Evolutionary conservation across 2,329 filamentous ascomycete genomes (phyloP).

Genomic region (Fusarium tricinctum): DNA sequence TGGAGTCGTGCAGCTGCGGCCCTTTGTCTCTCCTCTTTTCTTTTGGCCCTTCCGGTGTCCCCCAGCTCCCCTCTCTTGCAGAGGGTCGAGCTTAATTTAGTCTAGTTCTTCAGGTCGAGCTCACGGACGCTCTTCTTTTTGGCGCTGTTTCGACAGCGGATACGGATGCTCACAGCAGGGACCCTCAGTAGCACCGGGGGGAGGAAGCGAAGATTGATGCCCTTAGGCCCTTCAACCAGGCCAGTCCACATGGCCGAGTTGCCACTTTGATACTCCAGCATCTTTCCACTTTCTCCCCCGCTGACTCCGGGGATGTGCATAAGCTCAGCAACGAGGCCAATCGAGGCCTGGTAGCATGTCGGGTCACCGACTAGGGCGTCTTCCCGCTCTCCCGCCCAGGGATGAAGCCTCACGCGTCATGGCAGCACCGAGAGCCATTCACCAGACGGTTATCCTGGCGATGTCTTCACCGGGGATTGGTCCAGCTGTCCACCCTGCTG

Average conservation of each 20-base stretch:
- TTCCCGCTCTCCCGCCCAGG: conserved; percentile 36
- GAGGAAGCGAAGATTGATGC: too few relatives aligned
- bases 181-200: conserved; percentile 23
- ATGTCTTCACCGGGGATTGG: conserved; percentile 29
- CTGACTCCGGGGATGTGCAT: conserved; percentile 21
- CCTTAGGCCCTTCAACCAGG: conserved; percentile 36
- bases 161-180: conserved; percentile 29
- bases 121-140: conserved; percentile 20
- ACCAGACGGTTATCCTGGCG: neutral
- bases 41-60: neutral
- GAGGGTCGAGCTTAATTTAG: conserved; percentile 11
- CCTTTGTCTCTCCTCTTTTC: conserved; percentile 2
- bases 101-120: neutral
- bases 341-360: conserved; percentile 26
- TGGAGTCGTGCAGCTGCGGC: conserved; percentile 26
- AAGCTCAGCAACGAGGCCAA: conserved; percentile 20
- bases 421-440: conserved; percentile 1
- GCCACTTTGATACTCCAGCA: conserved; percentile 26
- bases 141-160: conserved; percentile 40
- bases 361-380: conserved; percentile 25
- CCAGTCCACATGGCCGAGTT: conserved; percentile 41
- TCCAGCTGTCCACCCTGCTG: conserved; percentile 31
- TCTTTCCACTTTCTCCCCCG: conserved; percentile 22
- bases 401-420: conserved; percentile 37
- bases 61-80: conserved; percentile 29